These are phyloP conservation scores for Tolypocladium album DNA, from an alignment of 2,329 filamentous ascomycete genomes.

Conservation along the genomic window DNA sequence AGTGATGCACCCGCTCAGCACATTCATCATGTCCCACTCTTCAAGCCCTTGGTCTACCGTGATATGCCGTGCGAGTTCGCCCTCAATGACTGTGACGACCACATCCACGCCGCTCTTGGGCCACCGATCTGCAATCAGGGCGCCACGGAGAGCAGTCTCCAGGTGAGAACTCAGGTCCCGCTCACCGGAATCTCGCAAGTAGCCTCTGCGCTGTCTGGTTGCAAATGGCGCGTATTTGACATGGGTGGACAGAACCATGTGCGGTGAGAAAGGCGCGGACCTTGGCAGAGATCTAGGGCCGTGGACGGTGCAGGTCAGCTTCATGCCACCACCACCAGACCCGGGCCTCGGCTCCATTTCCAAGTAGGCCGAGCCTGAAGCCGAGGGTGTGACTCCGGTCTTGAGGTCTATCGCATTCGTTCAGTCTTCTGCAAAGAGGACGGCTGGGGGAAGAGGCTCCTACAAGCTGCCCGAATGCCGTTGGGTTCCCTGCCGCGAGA, in stretches of 20 bases:
- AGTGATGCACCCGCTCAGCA: slow-evolving; percentile 84
- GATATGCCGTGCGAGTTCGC: slow-evolving; percentile 64
- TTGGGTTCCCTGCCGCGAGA: slow-evolving; percentile 45
- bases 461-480: slow-evolving; percentile 53
- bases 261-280: slow-evolving; percentile 83
- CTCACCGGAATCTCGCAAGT: slow-evolving; percentile 76
- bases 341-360: slow-evolving; percentile 46
- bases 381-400: slow-evolving; percentile 85
- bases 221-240: slow-evolving; percentile 97
- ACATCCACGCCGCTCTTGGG: slow-evolving; percentile 98
- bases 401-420: slow-evolving; percentile 56
- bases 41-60: slow-evolving; percentile 41
- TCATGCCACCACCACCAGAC: slow-evolving; percentile 56
- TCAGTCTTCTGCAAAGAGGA: neutral
- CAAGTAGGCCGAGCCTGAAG: slow-evolving; percentile 84
- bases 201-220: slow-evolving; percentile 69
- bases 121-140: slow-evolving; percentile 88
- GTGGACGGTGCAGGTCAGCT: slow-evolving; percentile 87
- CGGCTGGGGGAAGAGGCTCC: neutral
- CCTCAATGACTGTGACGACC: slow-evolving; percentile 84
- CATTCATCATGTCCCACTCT: slow-evolving; percentile 83
- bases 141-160: slow-evolving; percentile 79
- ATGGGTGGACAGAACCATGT: slow-evolving; percentile 82
- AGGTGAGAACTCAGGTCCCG: slow-evolving; percentile 84
- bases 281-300: slow-evolving; percentile 84